Evolutionary conservation across 176 grass and related monocot genomes (phyloP).

Genomic region (Juncus inflexus): DNA sequence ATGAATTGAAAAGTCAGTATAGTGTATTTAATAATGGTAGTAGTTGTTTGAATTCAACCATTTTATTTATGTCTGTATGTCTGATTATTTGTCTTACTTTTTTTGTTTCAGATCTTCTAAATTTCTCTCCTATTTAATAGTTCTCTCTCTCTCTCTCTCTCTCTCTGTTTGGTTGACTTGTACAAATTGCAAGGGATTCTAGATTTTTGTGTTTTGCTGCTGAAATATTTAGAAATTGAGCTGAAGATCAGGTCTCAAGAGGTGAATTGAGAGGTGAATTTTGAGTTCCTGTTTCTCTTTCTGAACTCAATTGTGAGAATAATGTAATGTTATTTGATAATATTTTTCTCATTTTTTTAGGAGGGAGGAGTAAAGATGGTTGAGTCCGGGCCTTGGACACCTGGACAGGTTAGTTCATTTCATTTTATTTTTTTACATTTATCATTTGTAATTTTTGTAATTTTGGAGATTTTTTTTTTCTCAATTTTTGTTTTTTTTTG

Average conservation of each 20-base stretch:
- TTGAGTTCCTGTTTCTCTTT: background rate
- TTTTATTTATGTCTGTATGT: too few relatives aligned
- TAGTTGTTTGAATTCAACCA: too few relatives aligned
- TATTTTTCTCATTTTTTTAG: background rate
- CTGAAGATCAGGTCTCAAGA: background rate
- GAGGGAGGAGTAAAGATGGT: conserved; percentile 9
- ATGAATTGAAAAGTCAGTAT: too few relatives aligned
- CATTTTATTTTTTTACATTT: background rate
- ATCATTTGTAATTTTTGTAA: background rate
- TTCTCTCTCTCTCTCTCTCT: background rate
- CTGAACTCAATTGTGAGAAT: background rate
- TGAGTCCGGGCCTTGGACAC: conserved; percentile 25
- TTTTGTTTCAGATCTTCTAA: background rate
- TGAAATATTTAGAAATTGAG: background rate
- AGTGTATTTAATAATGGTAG: too few relatives aligned
- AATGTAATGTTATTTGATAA: background rate
- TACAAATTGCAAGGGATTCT: conserved; percentile 7
- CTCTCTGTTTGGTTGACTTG: conserved; percentile 1
- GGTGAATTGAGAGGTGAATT: background rate
- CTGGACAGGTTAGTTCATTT: conserved; percentile 15
- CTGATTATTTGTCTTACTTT: background rate
- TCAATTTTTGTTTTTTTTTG: background rate
- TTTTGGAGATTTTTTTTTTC: background rate
- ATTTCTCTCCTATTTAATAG: background rate
- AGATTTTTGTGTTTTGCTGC: background rate